These are phyloP conservation scores for Amanita subjunquillea DNA, from an alignment of 768 basidiomycete species.

Conservation along the genomic window DNA sequence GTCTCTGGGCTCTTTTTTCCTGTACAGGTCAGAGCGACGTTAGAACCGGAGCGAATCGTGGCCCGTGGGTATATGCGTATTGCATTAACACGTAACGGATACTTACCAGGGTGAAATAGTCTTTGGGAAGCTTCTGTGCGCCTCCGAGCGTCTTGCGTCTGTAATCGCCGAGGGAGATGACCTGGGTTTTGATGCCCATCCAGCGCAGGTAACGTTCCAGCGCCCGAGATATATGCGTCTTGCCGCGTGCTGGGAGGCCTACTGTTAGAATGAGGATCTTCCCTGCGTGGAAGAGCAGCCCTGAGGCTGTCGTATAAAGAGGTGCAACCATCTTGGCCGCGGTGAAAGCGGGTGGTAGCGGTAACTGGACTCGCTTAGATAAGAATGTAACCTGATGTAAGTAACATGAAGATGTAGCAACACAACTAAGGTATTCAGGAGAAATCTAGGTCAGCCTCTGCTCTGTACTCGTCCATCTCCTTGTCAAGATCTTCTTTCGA, in stretches of 20 bases:
- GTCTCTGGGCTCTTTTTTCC: slow-evolving; percentile 80
- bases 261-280: slow-evolving; percentile 92
- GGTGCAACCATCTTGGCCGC: slow-evolving; percentile 78
- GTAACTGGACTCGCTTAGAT: neutral
- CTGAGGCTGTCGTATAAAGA: slow-evolving; percentile 85
- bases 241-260: slow-evolving; percentile 88
- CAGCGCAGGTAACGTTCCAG: slow-evolving; percentile 94
- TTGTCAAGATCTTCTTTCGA: slow-evolving; percentile 56
- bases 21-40: slow-evolving; percentile 11
- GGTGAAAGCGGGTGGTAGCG: neutral
- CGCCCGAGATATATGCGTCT: slow-evolving; percentile 93
- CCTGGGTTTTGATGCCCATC: slow-evolving; percentile 95
- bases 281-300: slow-evolving; percentile 83
- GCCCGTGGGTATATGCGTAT: neutral
- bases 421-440: slow-evolving; percentile 2
- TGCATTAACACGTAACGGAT: neutral
- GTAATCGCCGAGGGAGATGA: slow-evolving; percentile 93
- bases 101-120: slow-evolving; percentile 82
- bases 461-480: slow-evolving; percentile 76
- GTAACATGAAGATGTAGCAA: slow-evolving; percentile 1
- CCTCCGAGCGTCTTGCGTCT: slow-evolving; percentile 83
- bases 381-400: neutral
- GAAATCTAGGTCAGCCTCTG: slow-evolving; percentile 22
- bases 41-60: neutral
- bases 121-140: slow-evolving; percentile 77